phyloP scores from a whole-genome alignment of 2,329 filamentous ascomycete species.

The Hypoxylon sp. region DNA sequence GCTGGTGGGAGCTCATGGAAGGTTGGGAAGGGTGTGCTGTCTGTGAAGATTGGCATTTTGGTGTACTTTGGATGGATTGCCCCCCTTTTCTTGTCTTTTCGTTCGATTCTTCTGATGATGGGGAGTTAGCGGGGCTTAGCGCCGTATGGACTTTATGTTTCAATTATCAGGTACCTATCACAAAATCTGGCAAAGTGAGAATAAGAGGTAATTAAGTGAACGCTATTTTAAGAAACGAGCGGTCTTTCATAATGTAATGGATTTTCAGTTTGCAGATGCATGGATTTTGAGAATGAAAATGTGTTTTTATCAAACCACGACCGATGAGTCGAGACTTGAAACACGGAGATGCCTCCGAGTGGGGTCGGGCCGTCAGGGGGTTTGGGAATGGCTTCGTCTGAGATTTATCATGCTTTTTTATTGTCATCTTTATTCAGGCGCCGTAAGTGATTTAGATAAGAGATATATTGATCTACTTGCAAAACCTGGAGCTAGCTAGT shows the following conservation, averaged over 20 bases:
- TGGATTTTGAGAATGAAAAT: not conserved
- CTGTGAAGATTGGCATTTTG: conserved; percentile 41
- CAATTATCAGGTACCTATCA: not conserved
- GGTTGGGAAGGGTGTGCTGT: conserved; percentile 34
- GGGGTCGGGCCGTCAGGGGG: not conserved
- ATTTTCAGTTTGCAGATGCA: not conserved
- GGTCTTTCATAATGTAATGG: not conserved
- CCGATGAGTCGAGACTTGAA: conserved; percentile 19
- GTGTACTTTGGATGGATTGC: not conserved
- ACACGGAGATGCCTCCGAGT: conserved; percentile 10
- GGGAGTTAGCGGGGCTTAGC: not conserved
- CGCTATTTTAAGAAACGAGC: not conserved
- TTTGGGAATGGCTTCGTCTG: not conserved
- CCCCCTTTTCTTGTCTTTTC: not conserved
- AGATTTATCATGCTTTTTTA: not conserved
- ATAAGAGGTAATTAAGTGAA: not conserved
- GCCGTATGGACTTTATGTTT: not conserved
- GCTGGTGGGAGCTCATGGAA: conserved; percentile 40
- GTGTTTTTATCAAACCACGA: not conserved
- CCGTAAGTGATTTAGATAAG: not conserved
- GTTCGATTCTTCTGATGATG: not conserved
- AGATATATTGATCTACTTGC: too few relatives aligned
- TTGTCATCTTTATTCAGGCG: not conserved
- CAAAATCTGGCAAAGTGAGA: not conserved
- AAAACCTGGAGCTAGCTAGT: too few relatives aligned